Conservation (phyloP, 371 early-diverging fungal genomes). For the Mortierella sp. region DNA sequence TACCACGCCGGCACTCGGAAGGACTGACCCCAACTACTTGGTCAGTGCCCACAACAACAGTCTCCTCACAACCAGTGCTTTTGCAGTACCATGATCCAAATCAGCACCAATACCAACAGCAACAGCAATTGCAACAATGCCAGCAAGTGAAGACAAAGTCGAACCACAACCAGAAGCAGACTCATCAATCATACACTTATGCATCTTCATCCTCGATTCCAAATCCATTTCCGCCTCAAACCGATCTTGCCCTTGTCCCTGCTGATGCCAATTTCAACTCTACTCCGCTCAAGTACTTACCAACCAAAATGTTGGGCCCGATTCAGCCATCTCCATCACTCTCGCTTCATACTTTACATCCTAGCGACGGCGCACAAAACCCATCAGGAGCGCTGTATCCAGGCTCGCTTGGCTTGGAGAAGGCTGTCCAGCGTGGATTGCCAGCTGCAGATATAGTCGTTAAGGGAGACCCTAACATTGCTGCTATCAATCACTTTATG, state of each 20-base stretch:
- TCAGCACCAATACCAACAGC: constrained; percentile 15
- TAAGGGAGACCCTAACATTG: constrained; percentile 4
- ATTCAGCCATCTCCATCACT: not conserved
- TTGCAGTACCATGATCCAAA: constrained; percentile 3
- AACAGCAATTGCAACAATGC: not conserved
- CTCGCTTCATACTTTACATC: not conserved
- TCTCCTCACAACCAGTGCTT: not conserved
- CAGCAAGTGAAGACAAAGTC: not conserved
- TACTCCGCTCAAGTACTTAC: not conserved
- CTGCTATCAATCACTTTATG: constrained; percentile 10
- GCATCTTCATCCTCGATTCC: not conserved
- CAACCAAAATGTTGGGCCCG: not conserved
- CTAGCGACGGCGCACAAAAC: not conserved
- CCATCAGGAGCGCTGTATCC: not conserved
- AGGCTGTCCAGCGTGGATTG: not conserved
- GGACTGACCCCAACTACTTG: not conserved
- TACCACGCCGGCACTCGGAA: constrained; percentile 20
- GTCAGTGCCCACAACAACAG: not conserved
- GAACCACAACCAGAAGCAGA: not conserved
- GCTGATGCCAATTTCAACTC: not conserved
- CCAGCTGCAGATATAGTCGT: not conserved
- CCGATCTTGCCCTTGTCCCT: not conserved
- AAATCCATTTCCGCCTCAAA: constrained; percentile 1
- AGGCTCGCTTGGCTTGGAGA: not conserved
- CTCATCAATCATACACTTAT: not conserved